A percentile compares a stretch with the other conserved stretches of the same genome.
phyloP scores from a whole-genome alignment of 1,284 basidiomycete species.

The Microbotryomycetes sp. region DNA sequence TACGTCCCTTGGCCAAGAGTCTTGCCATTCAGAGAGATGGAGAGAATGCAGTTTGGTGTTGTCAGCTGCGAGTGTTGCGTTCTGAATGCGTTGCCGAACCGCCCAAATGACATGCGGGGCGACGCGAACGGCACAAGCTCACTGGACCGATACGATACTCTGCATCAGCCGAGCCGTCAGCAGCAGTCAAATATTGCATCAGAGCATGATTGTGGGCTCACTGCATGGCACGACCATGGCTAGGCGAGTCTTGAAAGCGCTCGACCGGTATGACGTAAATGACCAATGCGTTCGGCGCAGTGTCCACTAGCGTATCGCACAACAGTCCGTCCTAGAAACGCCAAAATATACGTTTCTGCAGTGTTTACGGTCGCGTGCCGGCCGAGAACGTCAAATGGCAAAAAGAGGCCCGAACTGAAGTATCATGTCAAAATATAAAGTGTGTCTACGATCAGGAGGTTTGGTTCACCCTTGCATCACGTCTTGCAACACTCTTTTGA shows the following conservation, averaged over 20 bases:
- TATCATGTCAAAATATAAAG: neutral
- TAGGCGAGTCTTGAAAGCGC: neutral
- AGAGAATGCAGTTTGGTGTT: neutral
- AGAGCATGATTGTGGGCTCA: neutral
- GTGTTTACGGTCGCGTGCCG: no score
- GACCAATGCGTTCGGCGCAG: neutral
- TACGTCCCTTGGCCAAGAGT: conserved; percentile 41
- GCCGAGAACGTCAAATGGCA: no score
- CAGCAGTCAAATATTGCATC: neutral
- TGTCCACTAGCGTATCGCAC: no score
- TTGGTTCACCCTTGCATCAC: conserved; percentile 31
- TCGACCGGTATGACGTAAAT: neutral
- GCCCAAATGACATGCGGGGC: neutral
- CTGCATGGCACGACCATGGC: neutral
- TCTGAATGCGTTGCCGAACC: no score
- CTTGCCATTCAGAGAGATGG: conserved; percentile 36
- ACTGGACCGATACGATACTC: neutral
- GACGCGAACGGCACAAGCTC: neutral
- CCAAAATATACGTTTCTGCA: no score
- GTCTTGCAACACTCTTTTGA: conserved; percentile 31
- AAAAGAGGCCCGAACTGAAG: neutral
- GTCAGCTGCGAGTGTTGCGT: neutral
- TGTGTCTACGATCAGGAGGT: no score
- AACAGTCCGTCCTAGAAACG: no score
- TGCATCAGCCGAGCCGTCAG: neutral